Percentiles rank a stretch among this genome's conserved stretches.
phyloP scores from a whole-genome alignment of 2,329 filamentous ascomycete species.

The Colletotrichum truncatum region DNA sequence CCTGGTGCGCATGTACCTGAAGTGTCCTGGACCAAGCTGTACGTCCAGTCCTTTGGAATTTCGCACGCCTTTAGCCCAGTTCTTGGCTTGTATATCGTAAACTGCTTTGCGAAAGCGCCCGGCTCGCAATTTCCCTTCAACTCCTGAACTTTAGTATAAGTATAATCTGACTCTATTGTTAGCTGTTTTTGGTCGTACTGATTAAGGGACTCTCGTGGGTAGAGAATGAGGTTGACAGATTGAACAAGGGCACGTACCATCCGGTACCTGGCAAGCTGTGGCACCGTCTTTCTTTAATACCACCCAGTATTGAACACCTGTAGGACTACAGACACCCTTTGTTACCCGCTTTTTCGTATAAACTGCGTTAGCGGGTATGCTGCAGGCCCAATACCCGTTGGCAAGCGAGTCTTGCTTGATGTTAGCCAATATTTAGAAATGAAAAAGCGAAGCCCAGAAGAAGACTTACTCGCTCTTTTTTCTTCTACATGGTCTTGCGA shows the following conservation, averaged over 20 bases:
- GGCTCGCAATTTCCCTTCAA: too few species aligned
- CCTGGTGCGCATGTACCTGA: too few species aligned
- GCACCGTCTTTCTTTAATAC: too few species aligned
- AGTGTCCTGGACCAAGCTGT: background rate
- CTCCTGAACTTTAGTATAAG: too few species aligned
- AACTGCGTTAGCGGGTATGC: background rate
- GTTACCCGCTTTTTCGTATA: background rate
- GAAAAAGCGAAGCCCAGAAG: background rate
- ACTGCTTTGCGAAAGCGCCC: background rate
- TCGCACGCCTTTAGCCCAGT: background rate
- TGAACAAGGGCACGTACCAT: too few species aligned
- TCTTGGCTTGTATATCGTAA: background rate
- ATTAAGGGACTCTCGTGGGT: too few species aligned
- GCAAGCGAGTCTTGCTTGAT: background rate
- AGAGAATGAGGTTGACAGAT: too few species aligned
- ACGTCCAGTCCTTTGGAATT: background rate
- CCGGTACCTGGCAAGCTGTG: too few species aligned
- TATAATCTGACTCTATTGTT: too few species aligned
- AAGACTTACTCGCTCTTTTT: background rate
- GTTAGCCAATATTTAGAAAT: background rate
- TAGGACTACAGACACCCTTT: background rate
- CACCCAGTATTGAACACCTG: background rate
- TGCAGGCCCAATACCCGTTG: background rate
- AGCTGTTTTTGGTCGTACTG: too few species aligned
- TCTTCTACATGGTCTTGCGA: background rate